Evolutionary conservation across 306 rosid genomes (phyloP).

Genomic region (Spatholobus suberectus): DNA sequence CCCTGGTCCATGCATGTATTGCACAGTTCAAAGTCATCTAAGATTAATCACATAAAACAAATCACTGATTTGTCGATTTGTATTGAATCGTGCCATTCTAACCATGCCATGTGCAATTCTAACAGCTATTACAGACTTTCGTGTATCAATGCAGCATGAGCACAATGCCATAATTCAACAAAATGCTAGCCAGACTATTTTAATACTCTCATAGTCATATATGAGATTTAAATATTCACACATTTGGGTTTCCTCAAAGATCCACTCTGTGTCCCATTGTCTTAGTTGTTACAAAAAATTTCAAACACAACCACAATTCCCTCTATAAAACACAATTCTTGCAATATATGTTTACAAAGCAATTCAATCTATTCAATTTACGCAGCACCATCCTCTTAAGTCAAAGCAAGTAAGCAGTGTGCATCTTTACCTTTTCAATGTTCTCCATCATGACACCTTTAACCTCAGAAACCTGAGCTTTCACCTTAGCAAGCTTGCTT

Average conservation of each 20-base stretch:
- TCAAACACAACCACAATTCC: constrained; percentile 10
- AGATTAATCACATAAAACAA: neutral
- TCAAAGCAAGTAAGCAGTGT: neutral
- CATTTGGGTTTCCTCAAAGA: constrained; percentile 6
- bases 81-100: neutral
- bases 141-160: constrained; percentile 14
- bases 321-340: neutral
- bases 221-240: constrained; percentile 3
- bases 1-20: neutral
- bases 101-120: neutral
- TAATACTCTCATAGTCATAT: neutral
- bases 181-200: constrained; percentile 8
- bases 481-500: constrained; percentile 95
- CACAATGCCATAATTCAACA: neutral
- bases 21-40: neutral
- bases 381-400: neutral
- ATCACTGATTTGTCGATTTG: neutral
- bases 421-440: constrained; percentile 79
- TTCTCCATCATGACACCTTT: constrained; percentile 99
- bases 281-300: neutral
- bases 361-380: constrained; percentile 18
- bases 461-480: constrained; percentile 97
- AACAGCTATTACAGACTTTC: neutral
- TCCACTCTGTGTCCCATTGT: neutral
- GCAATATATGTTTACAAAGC: neutral